Percentiles rank a stretch among this genome's conserved stretches.
phyloP scores from a whole-genome alignment of 2,329 filamentous ascomycete genomes.

The Cladosporium phlei region DNA sequence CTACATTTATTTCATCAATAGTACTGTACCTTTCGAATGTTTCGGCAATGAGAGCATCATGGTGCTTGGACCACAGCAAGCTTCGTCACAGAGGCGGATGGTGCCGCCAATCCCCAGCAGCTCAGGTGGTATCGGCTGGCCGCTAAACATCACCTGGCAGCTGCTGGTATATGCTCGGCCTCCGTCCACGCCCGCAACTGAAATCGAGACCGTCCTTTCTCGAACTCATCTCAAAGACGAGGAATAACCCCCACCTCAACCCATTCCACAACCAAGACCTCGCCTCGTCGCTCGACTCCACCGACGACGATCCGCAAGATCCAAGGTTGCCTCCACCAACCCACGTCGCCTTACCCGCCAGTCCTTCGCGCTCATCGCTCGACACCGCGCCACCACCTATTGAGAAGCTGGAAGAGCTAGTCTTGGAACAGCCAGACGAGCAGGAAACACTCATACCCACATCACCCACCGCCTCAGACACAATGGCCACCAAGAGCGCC shows the following conservation, averaged over 20 bases:
- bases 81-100: too few relatives aligned
- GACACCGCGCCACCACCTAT: neutral
- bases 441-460: conserved; percentile 11
- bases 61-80: too few relatives aligned
- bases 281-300: conserved; percentile 4
- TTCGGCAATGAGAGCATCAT: too few relatives aligned
- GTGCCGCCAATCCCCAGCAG: conserved; percentile 8
- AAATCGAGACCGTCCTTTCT: conserved; percentile 58
- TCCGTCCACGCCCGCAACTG: conserved; percentile 55
- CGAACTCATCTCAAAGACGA: conserved; percentile 53
- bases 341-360: conserved; percentile 16
- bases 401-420: conserved; percentile 13
- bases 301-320: conserved; percentile 13
- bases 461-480: conserved; percentile 3
- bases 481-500: conserved; percentile 36
- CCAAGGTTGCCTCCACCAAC: conserved; percentile 8
- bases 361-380: conserved; percentile 13
- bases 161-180: conserved; percentile 41
- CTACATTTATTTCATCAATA: too few relatives aligned
- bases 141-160: conserved; percentile 9
- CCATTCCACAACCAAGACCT: neutral
- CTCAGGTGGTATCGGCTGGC: neutral
- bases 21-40: too few relatives aligned
- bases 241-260: neutral
- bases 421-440: conserved; percentile 11